Conservation (phyloP, 2,329 filamentous ascomycete species). For the Calonectria hawksworthii region DNA sequence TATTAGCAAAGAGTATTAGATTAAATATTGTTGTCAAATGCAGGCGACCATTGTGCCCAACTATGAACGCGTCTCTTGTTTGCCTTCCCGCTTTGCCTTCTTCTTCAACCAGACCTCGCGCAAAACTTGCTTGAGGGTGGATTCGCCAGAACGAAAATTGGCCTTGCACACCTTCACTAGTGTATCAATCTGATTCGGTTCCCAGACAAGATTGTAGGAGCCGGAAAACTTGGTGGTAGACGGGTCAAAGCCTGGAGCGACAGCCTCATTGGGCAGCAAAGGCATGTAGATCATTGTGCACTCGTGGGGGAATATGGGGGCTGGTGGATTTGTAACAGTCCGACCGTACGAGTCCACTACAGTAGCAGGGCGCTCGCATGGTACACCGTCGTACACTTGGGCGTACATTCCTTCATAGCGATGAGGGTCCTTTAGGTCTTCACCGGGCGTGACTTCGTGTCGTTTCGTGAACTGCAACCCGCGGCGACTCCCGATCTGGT, state of each 20-base stretch:
- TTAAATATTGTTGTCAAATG: too few relatives aligned
- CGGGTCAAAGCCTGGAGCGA: slow-evolving; percentile 17
- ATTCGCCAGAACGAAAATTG: slow-evolving; percentile 15
- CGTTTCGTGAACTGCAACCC: slow-evolving; percentile 17
- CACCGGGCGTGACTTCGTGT: background rate
- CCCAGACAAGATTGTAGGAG: slow-evolving; percentile 27
- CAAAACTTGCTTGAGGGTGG: background rate
- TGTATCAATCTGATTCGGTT: slow-evolving; percentile 12
- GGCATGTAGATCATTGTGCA: slow-evolving; percentile 29
- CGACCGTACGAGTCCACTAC: slow-evolving; percentile 26
- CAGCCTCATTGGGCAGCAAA: slow-evolving; percentile 12
- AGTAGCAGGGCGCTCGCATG: slow-evolving; percentile 10
- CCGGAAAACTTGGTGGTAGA: slow-evolving; percentile 28
- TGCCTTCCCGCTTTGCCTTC: slow-evolving; percentile 12
- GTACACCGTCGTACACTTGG: slow-evolving; percentile 22
- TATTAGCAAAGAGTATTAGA: background rate
- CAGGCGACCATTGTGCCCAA: background rate
- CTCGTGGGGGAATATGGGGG: slow-evolving; percentile 13
- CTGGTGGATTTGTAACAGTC: slow-evolving; percentile 23
- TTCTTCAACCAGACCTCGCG: slow-evolving; percentile 22
- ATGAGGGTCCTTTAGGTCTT: background rate
- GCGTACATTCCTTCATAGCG: slow-evolving; percentile 21
- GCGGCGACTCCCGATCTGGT: slow-evolving; percentile 27
- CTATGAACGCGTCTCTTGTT: background rate
- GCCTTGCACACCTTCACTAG: slow-evolving; percentile 22